Base-by-base conservation (phyloP, 345 rosid genomes). In the Populus nigra region DNA sequence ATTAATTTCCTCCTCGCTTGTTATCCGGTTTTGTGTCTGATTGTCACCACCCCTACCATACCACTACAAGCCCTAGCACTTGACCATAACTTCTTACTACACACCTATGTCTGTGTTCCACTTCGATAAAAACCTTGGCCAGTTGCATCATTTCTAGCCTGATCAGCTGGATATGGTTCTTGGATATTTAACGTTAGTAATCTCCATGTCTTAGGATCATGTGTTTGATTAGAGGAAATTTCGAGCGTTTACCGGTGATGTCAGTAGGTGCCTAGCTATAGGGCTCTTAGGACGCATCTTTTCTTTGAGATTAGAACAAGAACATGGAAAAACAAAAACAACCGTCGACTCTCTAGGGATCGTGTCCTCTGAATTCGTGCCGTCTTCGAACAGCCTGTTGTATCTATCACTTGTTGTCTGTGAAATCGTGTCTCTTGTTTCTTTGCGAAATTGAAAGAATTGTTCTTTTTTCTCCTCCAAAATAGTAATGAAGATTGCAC, bases 1-100 rank as follows among this genome's bases (percentile, higher is more conserved):
- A 41, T 65, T 57, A 68, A 20, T 77, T 81, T 81, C 29, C 83
- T 76, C 73, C 57, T 68, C 12, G 69, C 85, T 27, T 73, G 78
- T 79, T 41, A 63, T 57, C 80, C 39, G 85, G 43, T 62, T 49
- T 29, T 20, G 38, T 76, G 79, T 79, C 80, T 72, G 45, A 22
- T 8, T 67, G 27, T 57, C 63, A 9, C 63, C 27, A 4, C 15
- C 11, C 63, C 63, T 22, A 57, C 62, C 62, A 22, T 1, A 3
- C 62, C 65, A 10, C 11, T 10, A 53, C 20, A 53, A 53, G 35
- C 59, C 29, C 65, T n/a, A 59, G 65, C n/a, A 3, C 25, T 59
- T 59, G 29, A 23, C 65, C 65, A 11, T n/a, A 23, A 59, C 65
- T 23, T 3, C 33, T 2, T 31, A 4, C n/a, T 23, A 25, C 65